Evolutionary conservation across 2,329 filamentous ascomycete genomes (phyloP), one percentile per base, ranked within the genome.

Genomic region (Pseudogymnoascus sp.): DNA sequence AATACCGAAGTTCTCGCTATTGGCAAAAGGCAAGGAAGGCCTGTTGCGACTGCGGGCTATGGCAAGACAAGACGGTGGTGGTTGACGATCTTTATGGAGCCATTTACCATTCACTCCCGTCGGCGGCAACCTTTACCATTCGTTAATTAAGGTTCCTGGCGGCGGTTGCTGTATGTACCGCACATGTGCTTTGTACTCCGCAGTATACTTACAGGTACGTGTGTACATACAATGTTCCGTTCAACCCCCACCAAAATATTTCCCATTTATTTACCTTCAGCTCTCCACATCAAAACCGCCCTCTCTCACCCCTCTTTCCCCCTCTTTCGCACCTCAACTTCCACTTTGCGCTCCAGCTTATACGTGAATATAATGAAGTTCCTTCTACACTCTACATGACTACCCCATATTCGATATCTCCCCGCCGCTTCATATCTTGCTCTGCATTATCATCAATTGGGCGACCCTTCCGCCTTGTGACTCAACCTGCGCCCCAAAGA

Each of bases 21-120:
- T 56, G 50, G 26, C 33, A 56, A 56, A 19, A 56, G 50, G 50
- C 50, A 56, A 56, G 50, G 50, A 56, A 56, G 50, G 50, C 50
- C 26, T 19, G 50, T 35, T 56, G 50, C 50, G 29, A 56, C 26
- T 44, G 40, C 40, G 17, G 29, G 11, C 9, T 29, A 53, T 53
- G 26, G 29, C 29, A 19, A 21, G 50, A 33, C 29, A 17, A n/a
- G 23, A 2, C 2, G 40, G 11, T 46, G 15, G 46, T 31, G 23
- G 44, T 56, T 56, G 50, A 56, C 50, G 50, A 56, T 33, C 50
- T 56, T 56, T 56, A 56, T 33, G 50, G 29, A 56, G 29, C 29
- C 50, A 56, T 33, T 56, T 56, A 56, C 50, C 17, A 56, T 56
- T 56, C 50, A 33, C 50, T 21, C 29, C 29, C 29, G 50, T 56